Evolutionary conservation across 495 filamentous ascomycete species (phyloP), one percentile per base, ranked within the genome.

Genomic region (Echria macrotheca): DNA sequence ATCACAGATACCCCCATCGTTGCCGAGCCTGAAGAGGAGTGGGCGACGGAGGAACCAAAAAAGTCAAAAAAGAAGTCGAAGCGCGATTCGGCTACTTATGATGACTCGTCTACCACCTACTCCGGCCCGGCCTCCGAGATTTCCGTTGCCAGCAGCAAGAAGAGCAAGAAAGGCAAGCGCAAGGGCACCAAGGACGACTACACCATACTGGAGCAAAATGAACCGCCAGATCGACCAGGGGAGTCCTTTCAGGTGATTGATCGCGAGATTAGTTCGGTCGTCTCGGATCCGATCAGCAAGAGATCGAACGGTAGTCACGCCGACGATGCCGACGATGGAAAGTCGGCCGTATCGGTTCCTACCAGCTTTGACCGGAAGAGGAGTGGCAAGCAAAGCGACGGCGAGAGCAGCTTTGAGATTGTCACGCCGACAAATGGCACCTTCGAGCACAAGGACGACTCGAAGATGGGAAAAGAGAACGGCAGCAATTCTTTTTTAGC

Each of bases 401-500:
- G 46, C 8, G 36, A 48, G 46, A 39, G 23, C 21, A 46, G 42
- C 42, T 44, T 44, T 24, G 46, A 48, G 24, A 10, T 66, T 15
- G 44, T 38, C 38, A 61, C 53, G 43, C 52, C 56, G 22, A 59
- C 66, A 14, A 67, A 70, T 31, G 59, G 59, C n/a, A 50, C 53
- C 44, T 53, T 29, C 41, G 53, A 55, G 8, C 12, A 35, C 41
- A 54, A 61, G 19, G 56, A 61, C 32, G 52, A 58, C 1, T 29
- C 44, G 3, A 46, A 29, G 4, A 44, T 59, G 44, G 44, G 23
- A 53, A 40, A 56, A 19, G 45, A 64, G 42, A 62, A 54, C 45
- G 62, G 58, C 46, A 53, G 61, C 41, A 60, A 69, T 68, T 75
- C 74, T 80, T 80, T 80, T 80, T 80, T 80, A 79, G 76, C 54